Percentiles rank a stretch among this genome's conserved stretches.
phyloP scores from a whole-genome alignment of 345 rosid species.

The Hevea brasiliensis region DNA sequence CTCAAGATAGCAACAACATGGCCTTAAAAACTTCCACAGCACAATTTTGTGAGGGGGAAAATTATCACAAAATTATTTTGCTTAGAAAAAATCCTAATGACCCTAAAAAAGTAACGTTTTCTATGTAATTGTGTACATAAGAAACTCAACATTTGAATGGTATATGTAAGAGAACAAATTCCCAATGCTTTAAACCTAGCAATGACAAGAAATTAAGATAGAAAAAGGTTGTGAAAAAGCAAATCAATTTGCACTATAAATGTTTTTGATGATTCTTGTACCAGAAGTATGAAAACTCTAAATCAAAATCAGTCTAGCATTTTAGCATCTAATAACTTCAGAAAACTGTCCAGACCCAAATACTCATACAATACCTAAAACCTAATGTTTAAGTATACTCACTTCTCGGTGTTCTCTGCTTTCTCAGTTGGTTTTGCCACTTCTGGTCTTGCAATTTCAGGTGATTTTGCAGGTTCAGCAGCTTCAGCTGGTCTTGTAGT shows the following conservation, averaged over 20 bases:
- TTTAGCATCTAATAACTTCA: not conserved
- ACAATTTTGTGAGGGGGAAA: no score
- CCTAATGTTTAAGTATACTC: conserved; percentile 20
- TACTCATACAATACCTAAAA: not conserved
- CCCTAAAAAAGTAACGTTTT: not conserved
- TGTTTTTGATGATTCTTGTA: not conserved
- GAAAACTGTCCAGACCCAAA: not conserved
- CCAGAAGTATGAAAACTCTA: not conserved
- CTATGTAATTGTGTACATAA: not conserved
- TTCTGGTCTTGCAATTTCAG: conserved; percentile 5
- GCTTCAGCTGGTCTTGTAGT: conserved; percentile 12
- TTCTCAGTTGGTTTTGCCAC: conserved; percentile 31
- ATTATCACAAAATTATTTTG: no score
- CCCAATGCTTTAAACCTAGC: not conserved
- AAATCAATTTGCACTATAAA: not conserved
- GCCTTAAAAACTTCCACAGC: not conserved
- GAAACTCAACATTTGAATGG: not conserved
- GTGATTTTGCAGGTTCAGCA: not conserved
- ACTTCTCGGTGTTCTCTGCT: conserved; percentile 47
- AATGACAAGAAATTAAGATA: not conserved
- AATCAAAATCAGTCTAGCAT: not conserved
- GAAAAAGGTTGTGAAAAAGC: not conserved
- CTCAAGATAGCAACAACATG: not conserved
- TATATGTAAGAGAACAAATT: not conserved
- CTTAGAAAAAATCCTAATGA: no score